Evolutionary conservation across 176 grass and related monocot genomes (phyloP).

Genomic region (Saccharum spontaneum): DNA sequence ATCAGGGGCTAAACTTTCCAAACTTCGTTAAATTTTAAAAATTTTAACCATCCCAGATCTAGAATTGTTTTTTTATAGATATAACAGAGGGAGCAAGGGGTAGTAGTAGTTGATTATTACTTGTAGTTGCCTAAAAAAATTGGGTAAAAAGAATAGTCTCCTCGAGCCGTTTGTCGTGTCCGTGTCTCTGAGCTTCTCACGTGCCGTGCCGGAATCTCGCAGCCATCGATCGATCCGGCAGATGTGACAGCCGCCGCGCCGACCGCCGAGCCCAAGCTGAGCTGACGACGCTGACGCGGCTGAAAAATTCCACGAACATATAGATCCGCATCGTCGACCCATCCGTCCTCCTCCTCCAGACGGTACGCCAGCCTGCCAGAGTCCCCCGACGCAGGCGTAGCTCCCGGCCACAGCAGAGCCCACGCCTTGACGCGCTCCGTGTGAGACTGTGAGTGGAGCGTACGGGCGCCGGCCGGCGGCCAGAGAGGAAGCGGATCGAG

Average conservation of each 20-base stretch:
- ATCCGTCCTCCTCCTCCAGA: neutral
- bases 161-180: neutral
- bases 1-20: too few species aligned
- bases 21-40: too few species aligned
- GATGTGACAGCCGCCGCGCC: neutral
- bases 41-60: too few species aligned
- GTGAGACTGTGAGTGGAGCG: neutral
- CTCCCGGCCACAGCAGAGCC: neutral
- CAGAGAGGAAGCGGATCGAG: neutral
- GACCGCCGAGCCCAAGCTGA: neutral
- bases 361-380: constrained; percentile 2
- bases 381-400: neutral
- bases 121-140: too few species aligned
- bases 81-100: too few species aligned
- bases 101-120: too few species aligned
- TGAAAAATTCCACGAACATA: neutral
- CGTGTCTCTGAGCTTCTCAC: neutral
- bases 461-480: neutral
- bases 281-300: neutral
- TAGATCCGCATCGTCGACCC: neutral
- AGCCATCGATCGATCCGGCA: neutral
- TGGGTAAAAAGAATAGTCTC: neutral
- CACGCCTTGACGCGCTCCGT: neutral
- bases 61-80: too few species aligned
- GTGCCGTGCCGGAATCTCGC: constrained; percentile 23